phyloP scores from a whole-genome alignment of 768 basidiomycete species.

The Russula abietina region DNA sequence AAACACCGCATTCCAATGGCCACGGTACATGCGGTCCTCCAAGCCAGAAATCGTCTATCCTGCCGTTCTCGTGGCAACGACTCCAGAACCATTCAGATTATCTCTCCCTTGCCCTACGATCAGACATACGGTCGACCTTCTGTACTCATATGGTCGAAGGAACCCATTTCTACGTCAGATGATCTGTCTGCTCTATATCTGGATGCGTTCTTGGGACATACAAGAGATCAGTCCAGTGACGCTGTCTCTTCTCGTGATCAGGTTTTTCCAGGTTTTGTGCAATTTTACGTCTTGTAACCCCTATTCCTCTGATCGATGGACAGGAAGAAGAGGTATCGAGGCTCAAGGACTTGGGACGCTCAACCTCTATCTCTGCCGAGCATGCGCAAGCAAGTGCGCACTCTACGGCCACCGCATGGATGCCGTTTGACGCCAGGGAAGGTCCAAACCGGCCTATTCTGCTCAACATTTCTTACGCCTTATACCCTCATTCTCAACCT shows the following conservation, averaged over 20 bases:
- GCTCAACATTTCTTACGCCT: slow-evolving; percentile 15
- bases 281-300: not conserved
- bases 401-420: slow-evolving; percentile 6
- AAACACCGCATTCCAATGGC: slow-evolving; percentile 14
- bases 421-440: slow-evolving; percentile 13
- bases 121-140: slow-evolving; percentile 5
- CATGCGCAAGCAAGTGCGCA: slow-evolving; percentile 11
- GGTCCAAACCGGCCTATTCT: slow-evolving; percentile 5
- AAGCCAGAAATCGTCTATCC: slow-evolving; percentile 21
- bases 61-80: slow-evolving; percentile 9
- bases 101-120: slow-evolving; percentile 18
- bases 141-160: slow-evolving; percentile 9
- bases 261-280: slow-evolving; percentile 21
- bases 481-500: not conserved
- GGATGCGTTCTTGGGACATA: slow-evolving; percentile 23
- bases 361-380: slow-evolving; percentile 8
- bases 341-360: not conserved
- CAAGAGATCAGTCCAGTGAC: slow-evolving; percentile 14
- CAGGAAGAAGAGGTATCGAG: slow-evolving; percentile 15
- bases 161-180: slow-evolving; percentile 7
- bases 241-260: slow-evolving; percentile 18
- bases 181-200: slow-evolving; percentile 16
- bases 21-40: slow-evolving; percentile 10
- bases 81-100: slow-evolving; percentile 18
- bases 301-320: not conserved